Evolutionary conservation across 2,329 filamentous ascomycete genomes (phyloP), one percentile per base, ranked within the genome.

Genomic region (Diaporthe australafricana): DNA sequence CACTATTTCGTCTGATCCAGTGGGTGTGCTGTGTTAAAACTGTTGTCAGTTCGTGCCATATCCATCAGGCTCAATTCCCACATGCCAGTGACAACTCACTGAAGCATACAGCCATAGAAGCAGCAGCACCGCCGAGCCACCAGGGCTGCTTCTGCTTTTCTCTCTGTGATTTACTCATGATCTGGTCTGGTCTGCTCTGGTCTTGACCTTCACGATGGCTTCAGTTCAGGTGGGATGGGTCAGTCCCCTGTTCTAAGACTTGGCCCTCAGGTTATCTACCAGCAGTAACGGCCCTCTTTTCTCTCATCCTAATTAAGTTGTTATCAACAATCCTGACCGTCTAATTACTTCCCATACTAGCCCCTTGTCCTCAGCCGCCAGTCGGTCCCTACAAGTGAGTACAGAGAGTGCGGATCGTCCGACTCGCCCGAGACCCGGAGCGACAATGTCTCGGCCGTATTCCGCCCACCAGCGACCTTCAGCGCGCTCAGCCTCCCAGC

Each of bases 1-100:
- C 62, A 83, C 83, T 85, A 85, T 79, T 85, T 85, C 0, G 83
- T 84, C 70, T 85, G 83, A 57, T 85, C 83, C 1, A 85, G 73
- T 16, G 83, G 84, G 72, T 84, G 83, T n/a, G 83, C 83, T 84
- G 50, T 2, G 40, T 27, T 68, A 73, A n/a, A 35, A 35, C 55
- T 45, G 56, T 73, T 68, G 47, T 71, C 71, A 73, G 62, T 50
- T n/a, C n/a, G n/a, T n/a, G n/a, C 35, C 17, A 2, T 14, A 5
- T 8, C 5, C n/a, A 2, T 27, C 65, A 6, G 9, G n/a, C 4
- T 45, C 2, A 11, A 22, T n/a, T 20, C 11, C 47, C 55, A 52
- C 27, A 32, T 22, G 42, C 2, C 2, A 55, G 9, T 14, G 35
- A 55, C 4, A 25, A 79, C 82, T 76, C 74, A 84, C 83, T 85